Evolutionary conservation across 495 filamentous ascomycete species (phyloP).

Genomic region (Rhypophila decipiens): DNA sequence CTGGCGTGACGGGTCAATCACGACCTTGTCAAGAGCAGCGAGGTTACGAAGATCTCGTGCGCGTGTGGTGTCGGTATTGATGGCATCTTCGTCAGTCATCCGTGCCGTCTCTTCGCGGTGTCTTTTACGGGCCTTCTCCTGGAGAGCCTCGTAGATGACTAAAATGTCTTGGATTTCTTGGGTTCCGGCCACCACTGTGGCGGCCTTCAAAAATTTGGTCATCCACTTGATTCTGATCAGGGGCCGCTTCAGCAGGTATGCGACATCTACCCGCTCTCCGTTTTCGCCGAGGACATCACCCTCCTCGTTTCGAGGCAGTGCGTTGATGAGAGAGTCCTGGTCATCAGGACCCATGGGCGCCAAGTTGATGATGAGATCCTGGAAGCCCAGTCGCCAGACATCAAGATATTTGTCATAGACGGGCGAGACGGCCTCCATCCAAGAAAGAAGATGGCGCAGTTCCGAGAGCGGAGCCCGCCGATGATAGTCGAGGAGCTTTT

Average conservation of each 20-base stretch:
- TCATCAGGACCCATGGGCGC: constrained; percentile 56
- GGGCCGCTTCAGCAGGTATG: constrained; percentile 83
- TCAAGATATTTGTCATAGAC: constrained; percentile 84
- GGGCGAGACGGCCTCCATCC: constrained; percentile 70
- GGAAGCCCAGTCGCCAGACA: constrained; percentile 90
- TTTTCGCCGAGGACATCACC: constrained; percentile 71
- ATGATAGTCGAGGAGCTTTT: constrained; percentile 75
- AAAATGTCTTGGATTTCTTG: constrained; percentile 23
- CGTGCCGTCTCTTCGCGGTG: constrained; percentile 80
- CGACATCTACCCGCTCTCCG: constrained; percentile 90
- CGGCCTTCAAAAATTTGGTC: constrained; percentile 69
- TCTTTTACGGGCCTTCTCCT: constrained; percentile 68
- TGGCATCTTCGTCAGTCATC: constrained; percentile 85
- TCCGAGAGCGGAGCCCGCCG: constrained; percentile 68
- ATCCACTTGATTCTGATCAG: constrained; percentile 85
- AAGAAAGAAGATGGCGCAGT: constrained; percentile 61
- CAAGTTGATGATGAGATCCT: constrained; percentile 90
- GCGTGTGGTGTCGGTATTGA: constrained; percentile 70
- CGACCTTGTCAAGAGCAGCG: constrained; percentile 59
- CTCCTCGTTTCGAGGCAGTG: constrained; percentile 67
- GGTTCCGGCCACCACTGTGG: constrained; percentile 29
- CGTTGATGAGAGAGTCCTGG: constrained; percentile 56
- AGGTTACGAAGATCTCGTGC: constrained; percentile 74
- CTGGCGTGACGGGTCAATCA: constrained; percentile 62
- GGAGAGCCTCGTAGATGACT: constrained; percentile 58